phyloP scores from a whole-genome alignment of 768 basidiomycete genomes.

The Tulasnella calospora region DNA sequence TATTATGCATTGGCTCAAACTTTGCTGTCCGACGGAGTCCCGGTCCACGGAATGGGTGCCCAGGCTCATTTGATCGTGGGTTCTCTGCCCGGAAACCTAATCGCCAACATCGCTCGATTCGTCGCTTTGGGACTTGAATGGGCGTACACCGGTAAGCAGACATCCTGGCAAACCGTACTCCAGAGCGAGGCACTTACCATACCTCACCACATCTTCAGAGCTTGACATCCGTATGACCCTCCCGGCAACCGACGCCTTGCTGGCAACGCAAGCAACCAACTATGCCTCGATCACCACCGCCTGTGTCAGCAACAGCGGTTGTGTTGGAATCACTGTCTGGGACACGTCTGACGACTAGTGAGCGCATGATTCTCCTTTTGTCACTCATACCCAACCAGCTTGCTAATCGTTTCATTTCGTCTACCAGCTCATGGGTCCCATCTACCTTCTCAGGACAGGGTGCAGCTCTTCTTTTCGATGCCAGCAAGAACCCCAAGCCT shows the following conservation, averaged over 20 bases:
- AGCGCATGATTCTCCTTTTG: background rate
- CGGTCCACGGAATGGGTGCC: constrained; percentile 59
- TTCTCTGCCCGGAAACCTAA: constrained; percentile 33
- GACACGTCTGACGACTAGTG: constrained; percentile 41
- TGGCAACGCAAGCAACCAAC: constrained; percentile 54
- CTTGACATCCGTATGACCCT: constrained; percentile 60
- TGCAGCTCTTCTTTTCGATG: constrained; percentile 24
- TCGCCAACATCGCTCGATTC: constrained; percentile 49
- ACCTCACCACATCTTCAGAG: constrained; percentile 35
- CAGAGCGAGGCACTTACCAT: background rate
- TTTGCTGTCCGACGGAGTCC: constrained; percentile 46
- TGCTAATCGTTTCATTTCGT: constrained; percentile 52
- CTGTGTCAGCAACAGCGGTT: constrained; percentile 39
- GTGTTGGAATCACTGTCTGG: constrained; percentile 38
- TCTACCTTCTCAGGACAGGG: constrained; percentile 35
- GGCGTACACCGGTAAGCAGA: constrained; percentile 47
- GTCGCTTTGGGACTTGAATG: constrained; percentile 60
- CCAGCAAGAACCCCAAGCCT: constrained; percentile 28
- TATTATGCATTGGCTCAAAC: constrained; percentile 51
- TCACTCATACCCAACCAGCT: constrained; percentile 50
- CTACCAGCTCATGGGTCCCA: constrained; percentile 40
- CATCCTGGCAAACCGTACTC: background rate
- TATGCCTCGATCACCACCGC: constrained; percentile 52
- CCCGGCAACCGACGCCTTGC: constrained; percentile 47
- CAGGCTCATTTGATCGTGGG: constrained; percentile 33